Conservation (phyloP, 495 filamentous ascomycete genomes). For the Aspergillus cavernicola region DNA sequence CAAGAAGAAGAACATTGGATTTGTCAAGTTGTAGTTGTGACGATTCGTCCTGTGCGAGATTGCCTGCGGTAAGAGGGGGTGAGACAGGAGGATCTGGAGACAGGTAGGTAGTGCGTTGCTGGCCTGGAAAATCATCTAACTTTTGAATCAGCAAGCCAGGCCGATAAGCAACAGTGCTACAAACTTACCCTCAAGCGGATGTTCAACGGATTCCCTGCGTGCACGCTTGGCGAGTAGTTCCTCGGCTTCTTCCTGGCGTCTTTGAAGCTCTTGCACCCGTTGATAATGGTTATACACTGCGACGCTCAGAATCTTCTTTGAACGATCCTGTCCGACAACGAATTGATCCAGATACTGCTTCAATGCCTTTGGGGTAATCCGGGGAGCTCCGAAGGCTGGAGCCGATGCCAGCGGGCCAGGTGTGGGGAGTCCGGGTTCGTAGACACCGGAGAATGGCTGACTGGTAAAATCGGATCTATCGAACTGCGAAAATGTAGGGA, state of each 20-base stretch:
- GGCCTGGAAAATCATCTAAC: constrained; percentile 77
- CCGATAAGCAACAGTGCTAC: too few relatives aligned
- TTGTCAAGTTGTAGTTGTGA: constrained; percentile 83
- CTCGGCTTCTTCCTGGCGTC: constrained; percentile 75
- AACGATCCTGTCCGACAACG: constrained; percentile 91
- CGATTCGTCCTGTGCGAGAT: constrained; percentile 44
- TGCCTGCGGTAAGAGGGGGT: constrained; percentile 25
- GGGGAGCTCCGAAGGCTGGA: constrained; percentile 60
- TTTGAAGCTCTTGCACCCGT: constrained; percentile 69
- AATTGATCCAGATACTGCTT: constrained; percentile 93
- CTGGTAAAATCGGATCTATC: constrained; percentile 59
- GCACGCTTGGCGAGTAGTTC: constrained; percentile 51
- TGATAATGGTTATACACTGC: constrained; percentile 99
- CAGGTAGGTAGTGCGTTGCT: constrained; percentile 56
- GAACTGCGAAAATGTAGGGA: constrained; percentile 49
- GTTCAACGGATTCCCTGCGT: constrained; percentile 46
- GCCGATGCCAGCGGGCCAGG: constrained; percentile 54
- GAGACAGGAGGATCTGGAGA: constrained; percentile 24
- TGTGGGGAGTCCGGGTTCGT: constrained; percentile 67
- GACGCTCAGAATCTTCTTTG: constrained; percentile 91
- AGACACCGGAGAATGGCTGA: constrained; percentile 68
- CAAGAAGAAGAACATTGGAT: constrained; percentile 89
- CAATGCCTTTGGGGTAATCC: constrained; percentile 74
- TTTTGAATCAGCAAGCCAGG: constrained; percentile 4
- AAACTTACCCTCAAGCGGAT: constrained; percentile 54